Evolutionary conservation across 1,139 yeast genomes (phyloP).

Genomic region (Pichia norvegensis): DNA sequence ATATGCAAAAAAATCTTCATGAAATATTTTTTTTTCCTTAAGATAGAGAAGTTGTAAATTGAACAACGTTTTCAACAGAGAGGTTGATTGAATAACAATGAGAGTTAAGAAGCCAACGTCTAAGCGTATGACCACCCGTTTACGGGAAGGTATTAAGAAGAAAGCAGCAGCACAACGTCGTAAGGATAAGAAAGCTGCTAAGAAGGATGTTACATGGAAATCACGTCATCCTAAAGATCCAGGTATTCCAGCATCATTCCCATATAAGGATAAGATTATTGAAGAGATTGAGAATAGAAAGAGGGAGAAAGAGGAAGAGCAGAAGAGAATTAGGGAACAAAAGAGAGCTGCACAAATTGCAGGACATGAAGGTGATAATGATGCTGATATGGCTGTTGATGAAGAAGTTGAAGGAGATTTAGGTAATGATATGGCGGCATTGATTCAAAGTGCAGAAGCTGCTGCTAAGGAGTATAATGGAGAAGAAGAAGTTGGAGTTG

Average conservation of each 20-base stretch:
- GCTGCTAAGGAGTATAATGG: constrained; percentile 72
- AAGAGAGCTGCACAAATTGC: constrained; percentile 35
- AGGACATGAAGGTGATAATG: constrained; percentile 32
- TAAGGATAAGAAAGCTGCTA: constrained; percentile 72
- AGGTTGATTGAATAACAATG: constrained; percentile 22
- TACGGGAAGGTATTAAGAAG: constrained; percentile 93
- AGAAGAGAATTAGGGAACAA: constrained; percentile 29
- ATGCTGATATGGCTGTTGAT: constrained; percentile 32
- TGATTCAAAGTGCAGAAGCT: constrained; percentile 79
- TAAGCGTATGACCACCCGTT: constrained; percentile 82
- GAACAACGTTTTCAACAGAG: no score
- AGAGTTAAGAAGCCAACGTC: constrained; percentile 61
- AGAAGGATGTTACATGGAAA: constrained; percentile 91
- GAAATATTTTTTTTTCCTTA: not conserved
- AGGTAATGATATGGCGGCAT: constrained; percentile 63
- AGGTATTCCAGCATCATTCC: constrained; percentile 92
- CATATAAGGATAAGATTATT: constrained; percentile 79
- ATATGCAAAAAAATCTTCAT: not conserved
- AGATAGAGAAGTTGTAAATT: no score
- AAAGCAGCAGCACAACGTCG: constrained; percentile 89
- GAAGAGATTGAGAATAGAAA: constrained; percentile 73
- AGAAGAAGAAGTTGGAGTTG: constrained; percentile 37
- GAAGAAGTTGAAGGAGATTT: constrained; percentile 28
- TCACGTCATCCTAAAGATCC: constrained; percentile 78
- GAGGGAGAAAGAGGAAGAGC: constrained; percentile 54